Evolutionary conservation across 176 grass and related monocot genomes (phyloP), one percentile per base, ranked within the genome.

Genomic region (Neostapfia colusana): DNA sequence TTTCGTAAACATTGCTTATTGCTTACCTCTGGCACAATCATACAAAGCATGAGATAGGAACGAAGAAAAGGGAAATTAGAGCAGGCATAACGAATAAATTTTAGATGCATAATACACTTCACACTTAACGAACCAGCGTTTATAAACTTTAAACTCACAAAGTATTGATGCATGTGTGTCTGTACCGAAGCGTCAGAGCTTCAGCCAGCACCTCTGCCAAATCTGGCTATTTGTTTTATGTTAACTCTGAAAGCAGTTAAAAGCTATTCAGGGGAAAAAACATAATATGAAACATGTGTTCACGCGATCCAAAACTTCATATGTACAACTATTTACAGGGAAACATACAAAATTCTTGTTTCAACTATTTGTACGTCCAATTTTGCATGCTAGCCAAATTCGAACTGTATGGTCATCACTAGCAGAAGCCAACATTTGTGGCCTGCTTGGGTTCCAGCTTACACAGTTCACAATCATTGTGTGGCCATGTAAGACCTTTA

Each of bases 391-490:
- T 21, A 95, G 5, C 95, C 95, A 95, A 70, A 95, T 92, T 46
- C 95, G 73, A 79, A 99, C 74, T 54, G 95, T 99, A 37, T 50
- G 64, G 37, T 95, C 91, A 81, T 98, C 95, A 38, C 95, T 98
- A 36, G 95, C 91, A 10, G 95, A 98, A 62, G 91, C 95, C 72
- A 98, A 45, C 91, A 98, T 90, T 72, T 88, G 85, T 34, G 95
- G 89, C 63, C 69, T 98, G 3, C 21, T 43, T 61, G 89, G 91
- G 78, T 99, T 99, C 95, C 95, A 99, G 53, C 84, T 86, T 18
- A 95, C 91, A 49, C 91, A 92, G 46, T 95, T 99, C 31, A 99
- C 95, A 0, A 84, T 95, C 82, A 79, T 85, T 3, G 85, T 83
- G 76, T 99, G 95, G 20, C 91, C 95, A 28, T 63, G 73, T 75